These are phyloP conservation scores for Cercospora berteroae DNA, from an alignment of 2,329 filamentous ascomycete species.

Conservation along the genomic window DNA sequence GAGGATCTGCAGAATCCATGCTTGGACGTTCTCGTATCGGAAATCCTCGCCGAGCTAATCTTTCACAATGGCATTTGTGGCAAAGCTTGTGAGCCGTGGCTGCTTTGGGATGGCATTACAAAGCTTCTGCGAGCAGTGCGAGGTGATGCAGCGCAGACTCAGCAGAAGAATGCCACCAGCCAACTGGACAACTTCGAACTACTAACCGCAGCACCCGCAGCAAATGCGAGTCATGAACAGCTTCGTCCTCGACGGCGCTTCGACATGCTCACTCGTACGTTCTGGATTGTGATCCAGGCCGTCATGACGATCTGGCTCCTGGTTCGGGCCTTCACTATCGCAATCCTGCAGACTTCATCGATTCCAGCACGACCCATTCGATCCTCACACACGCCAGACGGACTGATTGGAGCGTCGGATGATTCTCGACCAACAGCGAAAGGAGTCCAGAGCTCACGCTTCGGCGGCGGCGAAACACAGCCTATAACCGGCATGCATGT, in stretches of 20 bases:
- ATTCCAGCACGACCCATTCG: constrained; percentile 55
- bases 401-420: not conserved
- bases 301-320: constrained; percentile 44
- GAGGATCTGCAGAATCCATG: constrained; percentile 89
- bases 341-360: constrained; percentile 66
- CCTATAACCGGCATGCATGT: constrained; percentile 74
- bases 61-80: constrained; percentile 77
- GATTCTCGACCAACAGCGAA: not conserved
- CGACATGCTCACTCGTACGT: constrained; percentile 19
- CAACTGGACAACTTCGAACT: constrained; percentile 59
- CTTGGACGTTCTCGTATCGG: constrained; percentile 75
- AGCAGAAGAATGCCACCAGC: not conserved
- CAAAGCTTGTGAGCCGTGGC: constrained; percentile 81
- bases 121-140: constrained; percentile 58
- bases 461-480: constrained; percentile 20
- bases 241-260: constrained; percentile 19
- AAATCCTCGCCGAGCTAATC: constrained; percentile 87
- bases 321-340: constrained; percentile 64
- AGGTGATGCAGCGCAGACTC: constrained; percentile 25
- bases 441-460: not conserved
- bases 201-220: constrained; percentile 42
- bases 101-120: constrained; percentile 79
- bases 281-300: constrained; percentile 22
- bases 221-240: constrained; percentile 6
- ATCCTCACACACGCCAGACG: constrained; percentile 11